Evolutionary conservation across 345 rosid genomes (phyloP).

Genomic region (Brassica rapa): DNA sequence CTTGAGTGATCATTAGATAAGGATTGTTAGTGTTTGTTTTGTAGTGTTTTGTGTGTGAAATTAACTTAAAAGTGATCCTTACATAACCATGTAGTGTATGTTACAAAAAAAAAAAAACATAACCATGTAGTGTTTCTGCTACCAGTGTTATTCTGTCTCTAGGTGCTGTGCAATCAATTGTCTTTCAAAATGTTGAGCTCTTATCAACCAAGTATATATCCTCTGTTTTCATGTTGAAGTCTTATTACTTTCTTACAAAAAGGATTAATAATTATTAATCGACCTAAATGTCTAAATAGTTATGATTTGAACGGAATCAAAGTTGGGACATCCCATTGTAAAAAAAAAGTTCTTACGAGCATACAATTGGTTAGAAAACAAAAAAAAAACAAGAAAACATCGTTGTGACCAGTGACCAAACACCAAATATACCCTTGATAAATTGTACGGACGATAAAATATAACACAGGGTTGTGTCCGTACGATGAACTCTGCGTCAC

Average conservation of each 20-base stretch:
- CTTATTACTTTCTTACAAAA: too few relatives aligned
- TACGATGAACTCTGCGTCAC: constrained; percentile 24
- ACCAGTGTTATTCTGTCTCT: constrained; percentile 86
- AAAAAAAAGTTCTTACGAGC: not conserved
- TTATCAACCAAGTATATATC: constrained; percentile 1
- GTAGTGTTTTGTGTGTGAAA: not conserved
- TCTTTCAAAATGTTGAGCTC: not conserved
- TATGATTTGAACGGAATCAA: constrained; percentile 22
- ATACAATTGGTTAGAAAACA: not conserved
- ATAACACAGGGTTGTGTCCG: constrained; percentile 26
- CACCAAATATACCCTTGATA: not conserved
- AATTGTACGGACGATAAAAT: constrained; percentile 31
- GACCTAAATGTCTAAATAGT: not conserved
- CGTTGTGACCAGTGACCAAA: not conserved
- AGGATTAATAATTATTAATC: not conserved
- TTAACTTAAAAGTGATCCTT: not conserved
- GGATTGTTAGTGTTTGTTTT: not conserved
- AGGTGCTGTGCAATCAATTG: constrained; percentile 59
- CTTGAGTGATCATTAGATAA: constrained; percentile 20
- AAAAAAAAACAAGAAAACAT: not conserved
- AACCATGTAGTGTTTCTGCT: constrained; percentile 58
- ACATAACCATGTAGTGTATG: constrained; percentile 27
- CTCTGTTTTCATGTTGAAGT: too few relatives aligned
- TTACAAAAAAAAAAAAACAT: too few relatives aligned
- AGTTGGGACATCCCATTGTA: not conserved